Evolutionary conservation across 1,139 yeast genomes (phyloP), one percentile per base, ranked within the genome.

Genomic region (Hansenula sp.): DNA sequence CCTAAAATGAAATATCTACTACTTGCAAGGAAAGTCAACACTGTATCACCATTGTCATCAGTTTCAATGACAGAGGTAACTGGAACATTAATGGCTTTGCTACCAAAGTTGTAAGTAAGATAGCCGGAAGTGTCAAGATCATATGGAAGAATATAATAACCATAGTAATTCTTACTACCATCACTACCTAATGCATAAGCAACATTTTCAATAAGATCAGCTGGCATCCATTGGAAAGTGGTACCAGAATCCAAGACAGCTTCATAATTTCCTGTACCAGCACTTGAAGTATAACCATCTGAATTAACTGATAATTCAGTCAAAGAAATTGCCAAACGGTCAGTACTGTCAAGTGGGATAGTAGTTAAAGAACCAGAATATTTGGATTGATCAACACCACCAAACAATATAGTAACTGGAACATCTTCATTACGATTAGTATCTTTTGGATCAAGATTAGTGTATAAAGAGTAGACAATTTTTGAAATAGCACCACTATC

Each of bases 371-470:
- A 56, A 20, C 79, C 79, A 1, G 63, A 43, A 50, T 69, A 74
- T 49, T 69, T 72, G 42, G 66, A 54, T 37, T 64, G 69, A 49
- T 78, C 82, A 32, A 75, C 65, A 22, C 75, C 82, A 40, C 82
- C 82, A 55, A 76, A 75, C 35, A 75, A 53, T 32, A 76, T 57
- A 21, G 71, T 62, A 11, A 77, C 79, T 9, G 58, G 44, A 18
- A 55, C 42, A 6, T 71, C 62, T 28, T 55, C 58, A n/a, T 60
- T 28, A 55, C 58, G 55, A 17, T 20, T 29, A 10, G 58, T 45
- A 17, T 55, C 42, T 6, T 71, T 62, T 29, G 55, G 58, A 13
- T 60, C 53, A 19, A 56, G 55, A 51, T 71, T 60, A 55, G 73
- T 52, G 62, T 62, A 76, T 28, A 77, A 55, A 2, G 81, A 79